Conservation (phyloP, 2,329 filamentous ascomycete species). For the Xylaria sp. region DNA sequence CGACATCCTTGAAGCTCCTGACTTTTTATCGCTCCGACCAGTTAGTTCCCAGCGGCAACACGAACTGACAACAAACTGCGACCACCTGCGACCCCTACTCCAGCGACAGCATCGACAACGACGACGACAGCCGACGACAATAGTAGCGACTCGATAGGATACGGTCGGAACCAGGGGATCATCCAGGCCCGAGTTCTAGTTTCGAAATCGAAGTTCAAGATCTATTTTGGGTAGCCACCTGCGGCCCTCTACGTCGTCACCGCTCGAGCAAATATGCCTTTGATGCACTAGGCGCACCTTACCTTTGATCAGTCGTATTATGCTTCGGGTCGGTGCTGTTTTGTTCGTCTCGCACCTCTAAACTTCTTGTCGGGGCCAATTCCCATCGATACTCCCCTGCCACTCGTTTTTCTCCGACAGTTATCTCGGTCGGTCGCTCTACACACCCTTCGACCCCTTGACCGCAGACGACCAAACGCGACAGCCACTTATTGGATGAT, state of each 20-base stretch:
- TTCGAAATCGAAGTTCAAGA: background rate
- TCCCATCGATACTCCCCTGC: constrained; percentile 20
- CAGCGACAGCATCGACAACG: background rate
- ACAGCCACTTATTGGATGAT: constrained; percentile 22
- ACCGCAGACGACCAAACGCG: constrained; percentile 12
- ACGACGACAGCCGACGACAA: background rate
- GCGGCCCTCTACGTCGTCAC: constrained; percentile 21
- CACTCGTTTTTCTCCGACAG: constrained; percentile 25
- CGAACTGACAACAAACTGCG: constrained; percentile 17
- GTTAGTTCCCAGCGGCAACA: constrained; percentile 2
- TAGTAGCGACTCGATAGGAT: constrained; percentile 3
- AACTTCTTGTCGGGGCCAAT: background rate
- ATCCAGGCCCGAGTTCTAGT: background rate
- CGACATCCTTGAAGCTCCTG: constrained; percentile 24
- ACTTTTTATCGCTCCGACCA: constrained; percentile 19
- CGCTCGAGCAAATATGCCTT: constrained; percentile 24
- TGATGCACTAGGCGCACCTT: constrained; percentile 30
- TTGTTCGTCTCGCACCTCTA: constrained; percentile 12
- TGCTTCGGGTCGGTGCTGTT: constrained; percentile 7
- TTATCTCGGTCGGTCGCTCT: constrained; percentile 7
- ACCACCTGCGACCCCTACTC: constrained; percentile 17
- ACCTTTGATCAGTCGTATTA: constrained; percentile 14
- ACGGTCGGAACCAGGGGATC: background rate
- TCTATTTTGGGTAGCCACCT: constrained; percentile 6
- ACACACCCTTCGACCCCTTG: background rate